Conservation (phyloP, 2,329 filamentous ascomycete species). For the Apiospora aurea region DNA sequence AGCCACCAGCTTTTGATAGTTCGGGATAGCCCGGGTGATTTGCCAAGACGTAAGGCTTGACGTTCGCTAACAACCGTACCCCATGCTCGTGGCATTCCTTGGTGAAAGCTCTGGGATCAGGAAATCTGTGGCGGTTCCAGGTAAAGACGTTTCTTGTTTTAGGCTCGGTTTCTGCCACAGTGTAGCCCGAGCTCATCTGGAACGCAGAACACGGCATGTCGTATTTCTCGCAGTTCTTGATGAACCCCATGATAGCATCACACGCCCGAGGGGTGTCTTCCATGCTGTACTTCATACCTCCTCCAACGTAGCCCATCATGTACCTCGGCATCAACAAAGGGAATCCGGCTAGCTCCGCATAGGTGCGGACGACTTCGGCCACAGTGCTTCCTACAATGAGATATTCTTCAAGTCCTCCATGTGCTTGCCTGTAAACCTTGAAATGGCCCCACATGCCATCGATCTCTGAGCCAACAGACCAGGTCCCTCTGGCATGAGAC, state of each 20-base stretch:
- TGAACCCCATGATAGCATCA: constrained; percentile 67
- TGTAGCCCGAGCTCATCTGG: constrained; percentile 78
- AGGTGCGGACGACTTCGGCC: constrained; percentile 69
- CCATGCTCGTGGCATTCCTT: constrained; percentile 67
- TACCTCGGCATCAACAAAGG: constrained; percentile 73
- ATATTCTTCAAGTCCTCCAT: constrained; percentile 76
- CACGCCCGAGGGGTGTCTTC: constrained; percentile 58
- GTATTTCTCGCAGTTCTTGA: constrained; percentile 65
- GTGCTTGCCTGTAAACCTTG: constrained; percentile 77
- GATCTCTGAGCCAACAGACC: constrained; percentile 74
- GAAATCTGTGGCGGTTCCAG: constrained; percentile 76
- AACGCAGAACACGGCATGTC: constrained; percentile 75
- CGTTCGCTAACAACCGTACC: constrained; percentile 73
- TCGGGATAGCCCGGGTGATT: constrained; percentile 72
- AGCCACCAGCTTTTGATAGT: constrained; percentile 62
- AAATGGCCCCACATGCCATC: constrained; percentile 79
- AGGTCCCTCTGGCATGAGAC: constrained; percentile 68
- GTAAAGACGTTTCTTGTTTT: constrained; percentile 76
- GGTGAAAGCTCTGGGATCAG: constrained; percentile 70
- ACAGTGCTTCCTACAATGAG: constrained; percentile 71
- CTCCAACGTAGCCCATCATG: constrained; percentile 76
- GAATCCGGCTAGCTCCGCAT: constrained; percentile 72
- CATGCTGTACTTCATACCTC: constrained; percentile 64
- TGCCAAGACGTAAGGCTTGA: constrained; percentile 74
- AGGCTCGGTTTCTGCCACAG: constrained; percentile 69